Evolutionary conservation across 176 grass and related monocot genomes (phyloP), one percentile per base, ranked within the genome.

Genomic region (Zoysia japonica): DNA sequence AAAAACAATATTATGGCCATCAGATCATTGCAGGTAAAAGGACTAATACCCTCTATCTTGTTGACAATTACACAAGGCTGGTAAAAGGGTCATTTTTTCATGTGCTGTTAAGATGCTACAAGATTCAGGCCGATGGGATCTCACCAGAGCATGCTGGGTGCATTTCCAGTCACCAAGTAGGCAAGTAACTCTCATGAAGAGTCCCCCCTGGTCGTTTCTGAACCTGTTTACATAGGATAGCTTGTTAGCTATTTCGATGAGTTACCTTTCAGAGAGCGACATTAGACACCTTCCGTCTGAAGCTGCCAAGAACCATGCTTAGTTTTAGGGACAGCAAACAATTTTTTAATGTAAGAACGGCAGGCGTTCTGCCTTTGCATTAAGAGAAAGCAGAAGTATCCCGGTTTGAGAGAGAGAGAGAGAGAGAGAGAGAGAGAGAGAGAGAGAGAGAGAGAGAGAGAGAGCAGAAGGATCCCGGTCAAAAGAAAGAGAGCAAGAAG

Each of bases 121-220:
- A 52, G 70, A 75, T 80, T 62, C 70, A 75, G 77, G 45, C 77
- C 84, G 68, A 80, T 75, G 45, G 15, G 55, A 75, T 74, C 70
- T 75, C 46, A 62, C 37, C 8, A 20, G n/a, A 17, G 36, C 46
- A 37, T 68, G 16, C 51, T 36, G 37, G 50, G 70, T 80, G 70
- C 84, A 67, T 67, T 63, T 65, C 75, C 68, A 67, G 28, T 80
- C 76, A 85, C 10, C 48, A 12, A 50, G 48, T 50, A 12, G 2
- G 47, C 28, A 45, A 45, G 43, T 45, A 45, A 82, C 47, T 65
- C 17, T 44, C 53, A 38, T 75, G 51, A 17, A 51, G 55, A 17
- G 53, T 39, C 28, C 28, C 69, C 61, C 73, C 42, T 37, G 7
- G 9, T 60, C 14, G 37, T 46, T 35, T 14, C 14, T 71, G 28